Conservation (phyloP, 2,329 filamentous ascomycete species). For the Calonectria henricotiae region DNA sequence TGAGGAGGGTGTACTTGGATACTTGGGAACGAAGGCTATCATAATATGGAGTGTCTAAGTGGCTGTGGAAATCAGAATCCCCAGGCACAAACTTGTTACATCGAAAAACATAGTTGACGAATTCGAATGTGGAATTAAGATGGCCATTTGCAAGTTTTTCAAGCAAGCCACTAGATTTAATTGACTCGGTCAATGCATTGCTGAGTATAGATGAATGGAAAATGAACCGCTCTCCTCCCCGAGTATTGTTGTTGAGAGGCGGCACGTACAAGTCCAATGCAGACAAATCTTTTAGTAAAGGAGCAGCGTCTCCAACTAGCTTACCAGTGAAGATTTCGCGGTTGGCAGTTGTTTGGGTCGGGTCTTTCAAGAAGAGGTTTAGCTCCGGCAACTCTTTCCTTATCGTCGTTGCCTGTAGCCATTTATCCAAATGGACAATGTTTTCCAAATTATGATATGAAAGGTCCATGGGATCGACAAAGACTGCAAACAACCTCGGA, state of each 20-base stretch:
- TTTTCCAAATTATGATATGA: constrained; percentile 36
- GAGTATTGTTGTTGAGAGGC: constrained; percentile 20
- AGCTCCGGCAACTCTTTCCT: background rate
- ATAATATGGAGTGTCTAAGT: constrained; percentile 32
- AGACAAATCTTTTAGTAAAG: constrained; percentile 26
- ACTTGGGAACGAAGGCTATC: constrained; percentile 22
- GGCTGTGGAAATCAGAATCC: constrained; percentile 28
- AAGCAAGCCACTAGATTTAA: constrained; percentile 14
- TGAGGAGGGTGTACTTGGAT: constrained; percentile 32
- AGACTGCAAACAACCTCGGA: constrained; percentile 25
- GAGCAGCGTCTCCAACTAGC: background rate
- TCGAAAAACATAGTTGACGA: constrained; percentile 34
- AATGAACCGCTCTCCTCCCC: constrained; percentile 31
- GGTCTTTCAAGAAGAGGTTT: background rate
- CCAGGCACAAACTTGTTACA: constrained; percentile 25
- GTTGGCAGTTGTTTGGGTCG: background rate
- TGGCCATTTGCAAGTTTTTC: constrained; percentile 3
- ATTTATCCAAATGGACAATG: constrained; percentile 27
- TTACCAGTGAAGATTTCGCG: constrained; percentile 22
- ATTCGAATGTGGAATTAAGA: constrained; percentile 26
- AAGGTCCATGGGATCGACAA: constrained; percentile 31
- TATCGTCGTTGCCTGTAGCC: background rate
- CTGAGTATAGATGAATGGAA: constrained; percentile 29
- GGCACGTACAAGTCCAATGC: constrained; percentile 24
- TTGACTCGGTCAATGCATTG: constrained; percentile 17